Evolutionary conservation across 495 filamentous ascomycete species (phyloP).

Genomic region (Penicillium egyptiacum): DNA sequence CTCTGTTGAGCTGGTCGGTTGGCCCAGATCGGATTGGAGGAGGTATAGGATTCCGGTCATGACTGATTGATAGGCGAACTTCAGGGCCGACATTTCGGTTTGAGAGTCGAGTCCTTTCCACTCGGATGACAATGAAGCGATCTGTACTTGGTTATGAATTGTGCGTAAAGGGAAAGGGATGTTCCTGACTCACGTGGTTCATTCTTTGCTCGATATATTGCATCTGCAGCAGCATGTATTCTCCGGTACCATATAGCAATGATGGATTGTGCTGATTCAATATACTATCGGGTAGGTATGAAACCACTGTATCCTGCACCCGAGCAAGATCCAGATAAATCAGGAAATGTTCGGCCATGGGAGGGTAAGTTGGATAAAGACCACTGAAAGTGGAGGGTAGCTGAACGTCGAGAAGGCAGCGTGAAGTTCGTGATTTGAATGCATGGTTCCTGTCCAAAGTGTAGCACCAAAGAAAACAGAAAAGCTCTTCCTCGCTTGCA

Average conservation of each 20-base stretch:
- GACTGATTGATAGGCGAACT: slow-evolving; percentile 27
- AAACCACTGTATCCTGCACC: slow-evolving; percentile 21
- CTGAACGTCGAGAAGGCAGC: slow-evolving; percentile 11
- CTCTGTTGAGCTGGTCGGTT: slow-evolving; percentile 7
- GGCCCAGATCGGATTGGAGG: slow-evolving; percentile 4
- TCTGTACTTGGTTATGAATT: slow-evolving; percentile 4
- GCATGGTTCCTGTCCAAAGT: slow-evolving; percentile 27
- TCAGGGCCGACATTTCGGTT: slow-evolving; percentile 23
- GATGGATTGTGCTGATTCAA: neutral
- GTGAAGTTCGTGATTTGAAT: slow-evolving; percentile 17
- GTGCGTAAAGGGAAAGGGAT: neutral
- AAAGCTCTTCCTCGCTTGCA: slow-evolving; percentile 19
- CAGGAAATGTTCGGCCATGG: slow-evolving; percentile 12
- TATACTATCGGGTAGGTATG: slow-evolving; percentile 8
- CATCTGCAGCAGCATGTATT: slow-evolving; percentile 19
- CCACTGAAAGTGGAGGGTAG: neutral
- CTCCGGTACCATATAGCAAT: neutral
- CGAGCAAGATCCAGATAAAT: slow-evolving; percentile 25
- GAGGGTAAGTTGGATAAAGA: neutral
- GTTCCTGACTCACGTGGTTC: slow-evolving; percentile 10
- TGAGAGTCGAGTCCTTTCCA: slow-evolving; percentile 24
- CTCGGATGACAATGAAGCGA: slow-evolving; percentile 10
- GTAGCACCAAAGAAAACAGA: slow-evolving; percentile 30
- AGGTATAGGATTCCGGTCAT: slow-evolving; percentile 24
- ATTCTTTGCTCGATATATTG: slow-evolving; percentile 18